Evolutionary conservation across 1,284 basidiomycete genomes (phyloP), one percentile per base, ranked within the genome.

Genomic region (Pulveroboletus sp.): DNA sequence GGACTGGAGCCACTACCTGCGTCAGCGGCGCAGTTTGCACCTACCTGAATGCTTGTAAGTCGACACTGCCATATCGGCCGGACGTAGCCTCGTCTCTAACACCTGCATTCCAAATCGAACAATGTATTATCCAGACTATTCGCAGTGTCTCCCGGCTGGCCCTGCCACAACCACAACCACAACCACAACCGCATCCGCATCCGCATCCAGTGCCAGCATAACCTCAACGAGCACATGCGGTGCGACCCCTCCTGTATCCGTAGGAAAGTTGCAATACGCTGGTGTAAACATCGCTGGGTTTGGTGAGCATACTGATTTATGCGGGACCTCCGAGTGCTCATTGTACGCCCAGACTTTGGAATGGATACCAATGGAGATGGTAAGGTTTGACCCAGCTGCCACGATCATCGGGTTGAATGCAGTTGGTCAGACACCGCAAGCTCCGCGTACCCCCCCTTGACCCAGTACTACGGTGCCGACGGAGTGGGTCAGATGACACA

Each of bases 401-500:
- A 40, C 12, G 10, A 24, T 33, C 43, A 17, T 28, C 8, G 1
- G 2, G 17, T 62, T 3, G 47, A 44, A 40, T 6, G 7, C 6
- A 24, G 1, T 40, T 25, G 36, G 5, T 22, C 25, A 61, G 59
- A 11, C 24, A 36, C 47, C 18, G 60, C 59, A 20, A 61, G 59
- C 22, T 26, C 45, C 6, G 60, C 50, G 22, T 53, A 50, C 22
- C 60, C 60, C 2, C 60, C 60, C 4, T 39, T 61, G 36, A 49
- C 49, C 2, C 33, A 60, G 15, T 62, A 62, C 42, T 5, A 58
- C 7, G 72, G 69, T 38, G 58, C 66, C n/a, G 78, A 81, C 54
- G 80, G 79, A 48, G 71, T 71, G 14, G 78, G 79, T 11, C 84
- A 85, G 67, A 83, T 85, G 79, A 62, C 72, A 38, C 83, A 85